phyloP scores from a whole-genome alignment of 2,329 filamentous ascomycete genomes.

The Aspergillus sp. region DNA sequence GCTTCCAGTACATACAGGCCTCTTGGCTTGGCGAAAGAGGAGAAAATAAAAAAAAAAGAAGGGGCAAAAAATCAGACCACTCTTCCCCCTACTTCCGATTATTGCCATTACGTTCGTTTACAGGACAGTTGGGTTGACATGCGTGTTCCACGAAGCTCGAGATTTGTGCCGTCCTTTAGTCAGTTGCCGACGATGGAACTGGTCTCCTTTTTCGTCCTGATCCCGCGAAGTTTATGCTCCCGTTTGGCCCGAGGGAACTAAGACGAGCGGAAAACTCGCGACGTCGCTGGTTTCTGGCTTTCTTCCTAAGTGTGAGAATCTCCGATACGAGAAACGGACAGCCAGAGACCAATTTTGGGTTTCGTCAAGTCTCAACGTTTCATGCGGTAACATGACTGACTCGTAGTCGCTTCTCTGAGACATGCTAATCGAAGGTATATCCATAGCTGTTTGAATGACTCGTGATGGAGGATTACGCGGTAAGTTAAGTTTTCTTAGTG shows the following conservation, averaged over 20 bases:
- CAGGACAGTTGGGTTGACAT: no score
- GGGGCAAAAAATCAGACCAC: background rate
- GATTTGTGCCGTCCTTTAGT: background rate
- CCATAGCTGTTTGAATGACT: background rate
- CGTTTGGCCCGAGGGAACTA: background rate
- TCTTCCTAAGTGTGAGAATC: no score
- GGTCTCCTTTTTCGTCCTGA: no score
- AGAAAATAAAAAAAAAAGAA: no score
- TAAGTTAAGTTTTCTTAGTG: no score
- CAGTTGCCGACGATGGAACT: no score
- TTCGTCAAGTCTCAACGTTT: background rate
- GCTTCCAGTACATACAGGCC: background rate
- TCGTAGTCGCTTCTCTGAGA: background rate
- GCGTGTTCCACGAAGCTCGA: background rate
- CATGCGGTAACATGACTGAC: background rate
- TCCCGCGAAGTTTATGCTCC: background rate
- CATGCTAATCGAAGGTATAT: background rate
- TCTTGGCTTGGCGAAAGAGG: background rate
- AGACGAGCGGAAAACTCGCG: background rate
- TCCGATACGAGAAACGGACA: background rate
- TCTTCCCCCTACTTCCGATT: background rate
- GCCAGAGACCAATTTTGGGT: background rate
- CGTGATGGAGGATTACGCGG: no score
- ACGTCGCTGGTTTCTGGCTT: background rate
- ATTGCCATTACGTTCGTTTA: background rate